phyloP scores from a whole-genome alignment of 1,284 basidiomycete species.

The Sporisorium reilianum region DNA sequence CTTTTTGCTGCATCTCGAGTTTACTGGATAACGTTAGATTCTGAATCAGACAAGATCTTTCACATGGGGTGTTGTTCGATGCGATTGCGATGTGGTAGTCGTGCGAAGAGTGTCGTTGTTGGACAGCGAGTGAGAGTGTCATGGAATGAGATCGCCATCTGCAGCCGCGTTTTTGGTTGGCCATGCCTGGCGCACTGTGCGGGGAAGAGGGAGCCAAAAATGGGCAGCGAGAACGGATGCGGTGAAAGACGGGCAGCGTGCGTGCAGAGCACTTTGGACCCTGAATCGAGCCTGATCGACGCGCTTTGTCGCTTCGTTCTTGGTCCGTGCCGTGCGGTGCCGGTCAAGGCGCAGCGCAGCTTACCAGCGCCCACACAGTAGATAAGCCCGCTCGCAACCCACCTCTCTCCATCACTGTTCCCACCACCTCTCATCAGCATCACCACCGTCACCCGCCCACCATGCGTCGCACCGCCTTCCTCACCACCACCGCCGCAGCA shows the following conservation, averaged over 20 bases:
- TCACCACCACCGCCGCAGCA: neutral
- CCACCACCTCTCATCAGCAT: neutral
- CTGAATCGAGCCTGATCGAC: slow-evolving; percentile 8
- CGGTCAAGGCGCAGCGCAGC: no score
- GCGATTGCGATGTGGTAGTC: neutral
- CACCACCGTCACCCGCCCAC: neutral
- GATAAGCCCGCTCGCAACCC: no score
- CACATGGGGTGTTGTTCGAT: no score
- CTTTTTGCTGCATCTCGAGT: no score
- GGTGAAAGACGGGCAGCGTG: neutral
- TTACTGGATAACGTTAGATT: no score
- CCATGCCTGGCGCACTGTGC: no score
- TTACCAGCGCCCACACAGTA: no score
- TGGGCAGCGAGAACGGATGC: slow-evolving; percentile 3
- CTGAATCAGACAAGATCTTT: no score
- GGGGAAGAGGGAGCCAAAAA: no score
- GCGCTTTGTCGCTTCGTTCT: neutral
- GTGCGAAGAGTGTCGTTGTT: neutral
- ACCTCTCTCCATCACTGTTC: no score
- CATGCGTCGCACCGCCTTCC: slow-evolving; percentile 3
- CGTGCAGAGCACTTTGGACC: slow-evolving; percentile 9
- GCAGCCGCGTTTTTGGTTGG: slow-evolving; percentile 1
- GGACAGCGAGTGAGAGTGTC: neutral
- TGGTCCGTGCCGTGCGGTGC: neutral
- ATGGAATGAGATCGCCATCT: neutral